Base-by-base conservation (phyloP, 306 rosid genomes). In the Urtica urens region DNA sequence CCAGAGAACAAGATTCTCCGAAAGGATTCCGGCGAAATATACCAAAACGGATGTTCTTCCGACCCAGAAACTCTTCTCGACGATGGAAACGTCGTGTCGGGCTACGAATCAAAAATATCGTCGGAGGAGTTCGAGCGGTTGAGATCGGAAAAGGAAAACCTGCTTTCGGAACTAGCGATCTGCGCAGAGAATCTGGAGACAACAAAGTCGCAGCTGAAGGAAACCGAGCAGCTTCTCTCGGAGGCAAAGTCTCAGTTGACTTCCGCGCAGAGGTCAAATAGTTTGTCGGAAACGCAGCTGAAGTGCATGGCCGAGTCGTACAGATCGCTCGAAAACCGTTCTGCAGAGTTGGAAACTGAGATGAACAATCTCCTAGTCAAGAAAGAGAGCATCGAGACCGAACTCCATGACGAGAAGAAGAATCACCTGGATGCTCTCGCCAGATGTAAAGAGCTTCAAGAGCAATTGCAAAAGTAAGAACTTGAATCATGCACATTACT, bases 251-350 rank as follows among this genome's bases (percentile, higher is more conserved):
- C 72, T 65, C 87, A 82, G 17, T 67, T 92, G 62, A 76, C 86
- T 54, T 82, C 90, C 49, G 79, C 85, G 58, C 66, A 68, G 60
- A 82, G 72, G 25, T 77, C 99, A 29, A 92, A 85, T 72, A 73
- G 94, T 73, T 66, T 92, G 58, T 65, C 87, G 33, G 99, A 92
- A 72, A 92, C 99, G 1, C 99, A 92, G 82, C 79, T 92, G 40
- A 92, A 82, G 69, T 92, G 99, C 52, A 85, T 92, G 99, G 95
- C 93, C 51, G 96, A 92, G 60, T 92, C 99, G 0, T 92, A 92
- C 67, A 71, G 92, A 49, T 79, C 94, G 52, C 94, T 92, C 49
- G 99, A 92, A 72, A 65, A 72, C 23, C 86, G 85, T 23, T 68
- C 94, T 22, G 72, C 68, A 14, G 96, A 77, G 63, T 70, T 85